A percentile compares a stretch with the other conserved stretches of the same genome.
Conservation (phyloP, 768 basidiomycete species). For the Floccularia luteovirens region DNA sequence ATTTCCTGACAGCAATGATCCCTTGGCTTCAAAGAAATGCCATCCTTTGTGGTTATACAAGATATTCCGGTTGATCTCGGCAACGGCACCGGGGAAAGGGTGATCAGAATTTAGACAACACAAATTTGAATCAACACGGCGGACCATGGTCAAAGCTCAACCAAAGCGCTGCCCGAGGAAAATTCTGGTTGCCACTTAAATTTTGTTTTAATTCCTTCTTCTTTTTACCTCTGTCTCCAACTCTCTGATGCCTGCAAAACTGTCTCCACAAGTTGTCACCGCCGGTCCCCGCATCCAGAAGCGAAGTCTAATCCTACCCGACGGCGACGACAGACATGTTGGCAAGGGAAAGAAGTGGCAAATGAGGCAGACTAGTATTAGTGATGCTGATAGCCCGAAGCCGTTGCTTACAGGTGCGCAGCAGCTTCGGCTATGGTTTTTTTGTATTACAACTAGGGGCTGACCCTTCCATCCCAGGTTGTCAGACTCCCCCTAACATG, state of each 20-base stretch:
- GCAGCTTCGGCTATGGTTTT: not conserved
- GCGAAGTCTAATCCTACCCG: no score
- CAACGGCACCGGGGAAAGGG: not conserved
- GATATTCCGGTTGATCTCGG: not conserved
- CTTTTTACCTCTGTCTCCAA: not conserved
- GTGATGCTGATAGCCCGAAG: not conserved
- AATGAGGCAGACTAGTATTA: not conserved
- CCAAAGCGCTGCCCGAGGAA: not conserved
- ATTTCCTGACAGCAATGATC: no score
- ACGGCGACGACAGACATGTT: not conserved
- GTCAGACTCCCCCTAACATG: no score
- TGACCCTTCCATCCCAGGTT: not conserved
- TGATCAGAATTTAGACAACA: not conserved
- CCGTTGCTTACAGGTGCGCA: not conserved
- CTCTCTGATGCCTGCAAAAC: not conserved
- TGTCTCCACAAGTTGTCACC: not conserved
- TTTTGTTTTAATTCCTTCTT: not conserved
- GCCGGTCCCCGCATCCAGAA: not conserved
- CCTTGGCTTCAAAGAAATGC: no score
- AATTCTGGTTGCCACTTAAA: not conserved
- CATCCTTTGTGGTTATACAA: no score
- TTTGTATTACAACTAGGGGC: not conserved
- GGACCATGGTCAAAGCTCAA: not conserved
- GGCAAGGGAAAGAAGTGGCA: not conserved
- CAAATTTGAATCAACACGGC: not conserved